Percentiles rank a stretch among this genome's conserved stretches.
phyloP scores from a whole-genome alignment of 176 grass and related monocot genomes.

The Coix lacrymajobi region DNA sequence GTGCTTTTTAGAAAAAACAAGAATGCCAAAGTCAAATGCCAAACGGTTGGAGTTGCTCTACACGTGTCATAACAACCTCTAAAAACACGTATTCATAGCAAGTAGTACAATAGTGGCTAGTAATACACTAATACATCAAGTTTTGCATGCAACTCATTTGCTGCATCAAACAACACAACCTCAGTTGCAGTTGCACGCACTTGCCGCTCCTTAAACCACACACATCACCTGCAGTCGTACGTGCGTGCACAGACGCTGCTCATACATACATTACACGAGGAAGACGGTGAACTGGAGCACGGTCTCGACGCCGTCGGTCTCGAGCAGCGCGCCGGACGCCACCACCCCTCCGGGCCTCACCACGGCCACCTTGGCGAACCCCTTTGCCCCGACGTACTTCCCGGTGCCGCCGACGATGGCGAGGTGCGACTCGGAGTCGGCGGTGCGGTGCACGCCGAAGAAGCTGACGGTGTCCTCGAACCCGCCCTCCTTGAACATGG shows the following conservation, averaged over 20 bases:
- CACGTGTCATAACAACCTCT: too few species aligned
- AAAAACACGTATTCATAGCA: too few species aligned
- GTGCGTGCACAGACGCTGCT: too few species aligned
- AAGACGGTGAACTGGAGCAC: slow-evolving; percentile 54
- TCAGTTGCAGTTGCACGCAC: background rate
- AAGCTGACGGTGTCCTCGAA: slow-evolving; percentile 63
- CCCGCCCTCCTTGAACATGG: slow-evolving; percentile 54
- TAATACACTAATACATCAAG: too few species aligned
- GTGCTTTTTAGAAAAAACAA: too few species aligned
- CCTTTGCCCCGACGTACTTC: slow-evolving; percentile 45
- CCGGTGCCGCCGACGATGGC: slow-evolving; percentile 57
- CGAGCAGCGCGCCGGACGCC: slow-evolving; percentile 37
- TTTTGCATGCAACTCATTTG: background rate
- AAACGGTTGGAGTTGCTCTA: too few species aligned
- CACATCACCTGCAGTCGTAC: background rate
- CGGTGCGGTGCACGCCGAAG: slow-evolving; percentile 67
- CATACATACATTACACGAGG: background rate
- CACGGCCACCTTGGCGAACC: slow-evolving; percentile 57
- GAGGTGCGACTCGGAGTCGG: slow-evolving; percentile 61
- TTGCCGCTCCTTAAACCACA: background rate
- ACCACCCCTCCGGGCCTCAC: slow-evolving; percentile 38
- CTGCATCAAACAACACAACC: background rate
- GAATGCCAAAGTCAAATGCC: too few species aligned
- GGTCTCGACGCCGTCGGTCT: slow-evolving; percentile 70
- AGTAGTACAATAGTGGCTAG: too few species aligned